Evolutionary conservation across 257 asterid species (phyloP).

Genomic region (Coffea eugenioides): DNA sequence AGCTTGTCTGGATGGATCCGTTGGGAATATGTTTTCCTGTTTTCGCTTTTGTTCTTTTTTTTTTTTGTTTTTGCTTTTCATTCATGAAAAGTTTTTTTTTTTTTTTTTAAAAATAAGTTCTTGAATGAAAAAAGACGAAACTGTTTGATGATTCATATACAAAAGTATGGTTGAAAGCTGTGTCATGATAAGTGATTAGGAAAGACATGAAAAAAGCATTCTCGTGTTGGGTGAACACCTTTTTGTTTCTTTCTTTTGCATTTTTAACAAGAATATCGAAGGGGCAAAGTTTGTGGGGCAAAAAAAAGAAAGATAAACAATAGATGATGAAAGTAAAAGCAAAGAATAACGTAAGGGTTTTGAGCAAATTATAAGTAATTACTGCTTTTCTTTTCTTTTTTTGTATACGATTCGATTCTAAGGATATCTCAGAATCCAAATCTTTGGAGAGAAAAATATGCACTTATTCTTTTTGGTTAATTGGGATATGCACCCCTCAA

Average conservation of each 20-base stretch:
- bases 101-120: not conserved
- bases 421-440: not conserved
- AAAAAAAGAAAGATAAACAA: not conserved
- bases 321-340: not conserved
- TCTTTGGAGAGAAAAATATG: not conserved
- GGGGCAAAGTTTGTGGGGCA: not conserved
- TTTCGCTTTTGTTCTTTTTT: not conserved
- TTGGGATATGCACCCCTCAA: too few relatives aligned
- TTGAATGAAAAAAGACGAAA: not conserved
- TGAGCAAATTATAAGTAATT: not conserved
- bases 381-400: too few relatives aligned
- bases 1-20: conserved; percentile 34
- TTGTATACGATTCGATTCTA: not conserved
- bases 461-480: not conserved
- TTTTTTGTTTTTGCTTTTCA: not conserved
- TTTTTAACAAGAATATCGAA: not conserved
- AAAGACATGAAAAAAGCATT: not conserved
- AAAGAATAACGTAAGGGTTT: not conserved
- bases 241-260: not conserved
- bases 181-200: not conserved
- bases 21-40: conserved; percentile 6
- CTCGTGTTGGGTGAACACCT: not conserved
- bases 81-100: not conserved
- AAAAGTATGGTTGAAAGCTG: conserved; percentile 2
- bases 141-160: not conserved